Conservation (phyloP, 169 alveolate genomes). For the Eimeria acervulina region DNA sequence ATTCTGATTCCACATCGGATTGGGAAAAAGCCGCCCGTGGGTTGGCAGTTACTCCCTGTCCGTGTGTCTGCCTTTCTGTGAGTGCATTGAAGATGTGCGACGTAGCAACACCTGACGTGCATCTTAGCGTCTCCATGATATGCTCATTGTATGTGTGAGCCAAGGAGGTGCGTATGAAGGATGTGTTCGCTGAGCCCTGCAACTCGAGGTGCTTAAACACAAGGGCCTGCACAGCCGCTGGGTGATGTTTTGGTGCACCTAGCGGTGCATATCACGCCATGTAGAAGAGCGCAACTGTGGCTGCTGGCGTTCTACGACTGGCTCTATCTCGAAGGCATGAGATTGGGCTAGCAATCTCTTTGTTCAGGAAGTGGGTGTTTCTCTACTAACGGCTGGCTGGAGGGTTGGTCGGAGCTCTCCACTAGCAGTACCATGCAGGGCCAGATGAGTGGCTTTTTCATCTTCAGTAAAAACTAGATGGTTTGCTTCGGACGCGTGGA, state of each 20-base stretch:
- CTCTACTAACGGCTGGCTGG: background rate
- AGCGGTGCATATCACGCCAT: background rate
- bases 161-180: background rate
- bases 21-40: background rate
- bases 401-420: background rate
- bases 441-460: background rate
- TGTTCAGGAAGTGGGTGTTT: slow-evolving; percentile 13
- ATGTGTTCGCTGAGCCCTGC: background rate
- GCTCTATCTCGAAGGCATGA: background rate
- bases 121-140: background rate
- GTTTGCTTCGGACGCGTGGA: background rate
- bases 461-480: background rate
- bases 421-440: background rate
- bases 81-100: background rate
- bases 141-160: background rate
- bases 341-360: background rate
- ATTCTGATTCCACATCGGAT: background rate
- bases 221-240: background rate
- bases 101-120: background rate
- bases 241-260: background rate
- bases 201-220: background rate
- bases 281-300: background rate
- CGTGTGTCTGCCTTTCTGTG: background rate
- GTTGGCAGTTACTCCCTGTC: background rate
- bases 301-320: background rate